Evolutionary conservation across 192 early-diverging fungal species (phyloP), one percentile per base, ranked within the genome.

Genomic region (Entrophospora sp.): DNA sequence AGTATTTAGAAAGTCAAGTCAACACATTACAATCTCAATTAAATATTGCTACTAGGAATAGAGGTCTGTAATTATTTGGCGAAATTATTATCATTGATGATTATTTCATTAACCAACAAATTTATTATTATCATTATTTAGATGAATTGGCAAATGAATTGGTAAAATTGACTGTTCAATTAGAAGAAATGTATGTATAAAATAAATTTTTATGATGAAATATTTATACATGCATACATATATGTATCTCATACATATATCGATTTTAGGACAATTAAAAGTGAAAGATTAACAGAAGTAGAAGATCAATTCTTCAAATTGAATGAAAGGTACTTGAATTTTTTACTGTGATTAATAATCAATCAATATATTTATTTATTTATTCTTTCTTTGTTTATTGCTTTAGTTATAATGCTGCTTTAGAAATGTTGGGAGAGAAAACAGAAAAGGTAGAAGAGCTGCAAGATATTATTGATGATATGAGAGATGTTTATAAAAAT

Each of bases 391-490:
- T 60, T 55, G 8, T 56, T n/a, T n/a, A n/a, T n/a, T n/a, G n/a
- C 12, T 40, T 36, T 42, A 60, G 88, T 53, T 85, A 89, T 48
- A 65, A 76, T 25, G 81, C 90, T 4, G 85, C 88, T n/a, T 75
- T 96, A 10, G 93, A 91, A 68, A 76, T 96, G 73, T 71, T 96
- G 36, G 93, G 93, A 22, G 93, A 96, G 71, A 86, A 88, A 68
- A 91, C 91, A 31, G 93, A 96, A 69, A 79, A 85, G 60, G 89
- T 92, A 13, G 75, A 87, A 43, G 93, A 96, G 37, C 77, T 96
- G 27, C 74, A 83, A 64, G 84, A 84, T 3, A 90, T 89, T 69
- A 79, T 91, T 46, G 58, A 51, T 0, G 93, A 96, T 69, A 87
- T 94, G n/a, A 87, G 87, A 62, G 85, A 87, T 37, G 85, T 86